phyloP scores from a whole-genome alignment of 441 rosid species.

The Erodium texanum region DNA sequence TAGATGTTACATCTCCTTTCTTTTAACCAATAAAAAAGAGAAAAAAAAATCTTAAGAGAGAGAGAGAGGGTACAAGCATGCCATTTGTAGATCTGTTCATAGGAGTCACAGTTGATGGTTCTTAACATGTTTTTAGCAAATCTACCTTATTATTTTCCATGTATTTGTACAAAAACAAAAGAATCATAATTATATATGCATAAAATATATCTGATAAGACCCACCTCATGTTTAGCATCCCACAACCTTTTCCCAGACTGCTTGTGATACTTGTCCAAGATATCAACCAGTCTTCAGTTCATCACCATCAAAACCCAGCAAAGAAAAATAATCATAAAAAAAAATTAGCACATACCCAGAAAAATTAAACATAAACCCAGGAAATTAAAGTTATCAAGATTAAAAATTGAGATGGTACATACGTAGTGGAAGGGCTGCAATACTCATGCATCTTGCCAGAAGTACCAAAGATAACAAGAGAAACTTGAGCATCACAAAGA shows the following conservation, averaged over 20 bases:
- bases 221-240: constrained; percentile 96
- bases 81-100: constrained; percentile 57
- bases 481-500: constrained; percentile 84
- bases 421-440: constrained; percentile 67
- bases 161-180: constrained; percentile 25
- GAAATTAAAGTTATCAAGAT: no score
- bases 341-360: background rate
- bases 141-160: constrained; percentile 10
- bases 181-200: background rate
- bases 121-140: constrained; percentile 36
- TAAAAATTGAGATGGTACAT: constrained; percentile 7
- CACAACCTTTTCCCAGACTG: constrained; percentile 66
- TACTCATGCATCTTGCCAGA: constrained; percentile 76
- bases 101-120: constrained; percentile 30
- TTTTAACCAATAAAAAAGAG: constrained; percentile 17
- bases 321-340: background rate
- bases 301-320: constrained; percentile 3
- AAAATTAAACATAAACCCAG: background rate
- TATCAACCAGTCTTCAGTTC: constrained; percentile 45
- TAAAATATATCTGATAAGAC: constrained; percentile 10
- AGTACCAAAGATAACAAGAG: constrained; percentile 61
- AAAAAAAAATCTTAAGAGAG: constrained; percentile 15
- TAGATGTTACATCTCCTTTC: constrained; percentile 29
- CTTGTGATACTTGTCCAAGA: constrained; percentile 70
- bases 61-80: constrained; percentile 10